phyloP scores from a whole-genome alignment of 2,329 filamentous ascomycete genomes.

The Pseudocercospora fijiensis region DNA sequence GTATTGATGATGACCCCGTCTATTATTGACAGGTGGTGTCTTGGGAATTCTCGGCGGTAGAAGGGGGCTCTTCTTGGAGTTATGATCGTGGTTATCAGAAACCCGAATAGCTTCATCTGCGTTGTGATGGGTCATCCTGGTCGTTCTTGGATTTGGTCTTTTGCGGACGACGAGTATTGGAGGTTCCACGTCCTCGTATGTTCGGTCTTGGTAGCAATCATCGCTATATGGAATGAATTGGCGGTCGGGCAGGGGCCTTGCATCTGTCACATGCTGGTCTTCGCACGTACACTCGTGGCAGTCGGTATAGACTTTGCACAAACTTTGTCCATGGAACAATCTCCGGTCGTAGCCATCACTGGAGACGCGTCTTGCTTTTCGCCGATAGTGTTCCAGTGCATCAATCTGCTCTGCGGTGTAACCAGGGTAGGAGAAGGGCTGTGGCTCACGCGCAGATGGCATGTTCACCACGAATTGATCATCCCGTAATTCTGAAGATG shows the following conservation, averaged over 20 bases:
- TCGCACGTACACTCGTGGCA: neutral
- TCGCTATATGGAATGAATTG: conserved; percentile 10
- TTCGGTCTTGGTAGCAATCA: conserved; percentile 5
- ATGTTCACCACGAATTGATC: conserved; percentile 37
- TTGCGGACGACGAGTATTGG: conserved; percentile 20
- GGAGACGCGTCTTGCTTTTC: conserved; percentile 31
- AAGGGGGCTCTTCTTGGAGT: neutral
- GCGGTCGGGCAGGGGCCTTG: neutral
- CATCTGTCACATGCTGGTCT: neutral
- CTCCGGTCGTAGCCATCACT: conserved; percentile 32
- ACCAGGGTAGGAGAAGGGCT: conserved; percentile 36
- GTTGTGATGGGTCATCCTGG: conserved; percentile 13
- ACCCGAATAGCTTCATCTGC: conserved; percentile 3
- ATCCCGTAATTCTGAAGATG: conserved; percentile 7
- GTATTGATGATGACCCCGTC: neutral
- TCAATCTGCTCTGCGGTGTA: conserved; percentile 34
- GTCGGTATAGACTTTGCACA: neutral
- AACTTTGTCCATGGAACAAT: conserved; percentile 10
- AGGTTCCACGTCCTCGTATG: conserved; percentile 10
- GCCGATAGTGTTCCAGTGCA: conserved; percentile 35
- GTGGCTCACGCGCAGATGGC: conserved; percentile 39
- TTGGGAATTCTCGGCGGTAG: conserved; percentile 9
- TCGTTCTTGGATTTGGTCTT: conserved; percentile 13
- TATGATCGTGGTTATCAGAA: neutral
- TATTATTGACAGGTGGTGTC: neutral